Conservation (phyloP, 768 basidiomycete genomes). For the Rhizopogon roseolus region DNA sequence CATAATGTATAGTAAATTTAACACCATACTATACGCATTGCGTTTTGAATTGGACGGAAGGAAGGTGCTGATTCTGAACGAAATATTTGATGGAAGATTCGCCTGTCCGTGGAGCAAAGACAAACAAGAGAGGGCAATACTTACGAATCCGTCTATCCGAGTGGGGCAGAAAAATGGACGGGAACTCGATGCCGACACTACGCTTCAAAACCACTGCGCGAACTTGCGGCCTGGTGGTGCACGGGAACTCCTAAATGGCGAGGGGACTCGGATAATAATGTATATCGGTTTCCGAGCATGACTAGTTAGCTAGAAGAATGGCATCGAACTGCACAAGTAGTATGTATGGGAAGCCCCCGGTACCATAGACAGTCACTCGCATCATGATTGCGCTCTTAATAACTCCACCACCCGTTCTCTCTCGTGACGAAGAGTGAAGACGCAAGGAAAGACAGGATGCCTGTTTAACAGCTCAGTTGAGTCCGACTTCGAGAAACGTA, state of each 20-base stretch:
- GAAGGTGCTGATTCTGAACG: conserved; percentile 17
- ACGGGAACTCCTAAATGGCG: too few species aligned
- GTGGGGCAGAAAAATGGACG: conserved; percentile 20
- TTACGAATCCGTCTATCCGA: conserved; percentile 22
- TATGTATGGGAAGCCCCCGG: too few species aligned
- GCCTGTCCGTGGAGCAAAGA: conserved; percentile 8
- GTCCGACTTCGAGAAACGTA: neutral
- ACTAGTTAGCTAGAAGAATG: too few species aligned
- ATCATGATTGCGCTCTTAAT: neutral
- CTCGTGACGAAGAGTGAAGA: neutral
- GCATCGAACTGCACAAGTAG: too few species aligned
- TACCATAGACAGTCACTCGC: too few species aligned
- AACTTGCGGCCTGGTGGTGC: too few species aligned
- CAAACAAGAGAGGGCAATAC: neutral
- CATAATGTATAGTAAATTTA: conserved; percentile 17
- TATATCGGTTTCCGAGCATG: too few species aligned
- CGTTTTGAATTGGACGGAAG: conserved; percentile 29
- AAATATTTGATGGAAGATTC: conserved; percentile 33
- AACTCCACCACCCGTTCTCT: neutral
- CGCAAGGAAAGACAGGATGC: conserved; percentile 3
- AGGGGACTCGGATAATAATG: too few species aligned
- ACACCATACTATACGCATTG: conserved; percentile 27
- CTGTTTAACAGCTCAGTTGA: neutral
- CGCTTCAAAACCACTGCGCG: too few species aligned
- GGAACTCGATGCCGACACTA: too few species aligned